Base-by-base conservation (phyloP, 345 rosid genomes). In the Syzygium aromaticum region DNA sequence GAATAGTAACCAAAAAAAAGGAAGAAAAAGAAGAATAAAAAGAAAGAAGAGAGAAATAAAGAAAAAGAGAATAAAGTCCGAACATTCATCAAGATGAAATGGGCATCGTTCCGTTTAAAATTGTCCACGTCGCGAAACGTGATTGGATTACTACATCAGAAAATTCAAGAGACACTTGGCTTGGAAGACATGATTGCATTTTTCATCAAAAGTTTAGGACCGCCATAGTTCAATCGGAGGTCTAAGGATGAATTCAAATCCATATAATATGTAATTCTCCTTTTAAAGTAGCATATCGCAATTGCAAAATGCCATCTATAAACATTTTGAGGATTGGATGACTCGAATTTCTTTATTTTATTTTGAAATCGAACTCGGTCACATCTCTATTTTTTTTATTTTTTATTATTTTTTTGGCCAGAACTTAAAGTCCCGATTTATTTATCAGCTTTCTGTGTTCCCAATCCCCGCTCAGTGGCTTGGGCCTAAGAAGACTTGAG, bases 101-200 rank as follows among this genome's bases (percentile, higher is more conserved):
- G 67, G 3, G 38, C 1, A 2, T 0, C 4, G 0, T 11, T 51
- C 2, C 10, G 4, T 63, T 63, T n/a, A 0, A 61, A n/a, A 63
- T 63, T n/a, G 33, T 63, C 21, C 38, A 27, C 0, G 2, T 59
- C 17, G 16, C 33, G 1, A 0, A 6, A 1, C 7, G 4, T 59
- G 67, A 12, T 15, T 59, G 0, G 17, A 59, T 16, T 14, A 2
- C 30, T 13, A 59, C 1, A 5, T 63, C 38, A 6, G 0, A 63
- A 63, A 14, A 63, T 63, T 28, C 10, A 14, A 28, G 77, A 14
- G 21, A 28, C 77, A 6, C 2, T n/a, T 13, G 5, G 11, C 21
- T 63, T 0, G 10, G 14, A 63, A 38, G 38, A 28, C 77, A 28
- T 28, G 38, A 63, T 63, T 63, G 77, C 38, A 63, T 5, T 7